Percentiles rank a stretch among this genome's conserved stretches.
Conservation (phyloP, 805 yeast genomes). For the Yarrowia keelungensis region DNA sequence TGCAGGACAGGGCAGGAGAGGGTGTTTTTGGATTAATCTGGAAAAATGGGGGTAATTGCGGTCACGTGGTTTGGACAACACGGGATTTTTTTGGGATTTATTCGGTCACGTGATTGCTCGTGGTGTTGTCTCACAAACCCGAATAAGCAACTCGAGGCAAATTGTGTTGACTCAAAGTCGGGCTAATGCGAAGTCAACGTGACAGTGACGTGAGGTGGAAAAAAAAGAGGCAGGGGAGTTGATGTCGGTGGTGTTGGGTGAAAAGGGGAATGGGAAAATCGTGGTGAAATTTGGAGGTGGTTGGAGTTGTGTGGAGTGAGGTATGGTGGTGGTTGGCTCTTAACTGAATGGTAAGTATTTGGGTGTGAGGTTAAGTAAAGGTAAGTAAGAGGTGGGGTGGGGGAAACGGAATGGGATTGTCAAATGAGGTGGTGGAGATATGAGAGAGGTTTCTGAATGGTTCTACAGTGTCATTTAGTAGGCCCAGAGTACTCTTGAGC, state of each 20-base stretch:
- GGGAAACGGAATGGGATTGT: too few species aligned
- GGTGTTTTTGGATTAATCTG: neutral
- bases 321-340: too few species aligned
- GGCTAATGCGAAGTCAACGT: too few species aligned
- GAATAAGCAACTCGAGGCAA: neutral
- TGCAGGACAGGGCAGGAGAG: neutral
- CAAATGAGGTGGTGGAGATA: neutral
- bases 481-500: too few species aligned
- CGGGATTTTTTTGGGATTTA: neutral
- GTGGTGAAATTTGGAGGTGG: too few species aligned
- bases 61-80: neutral
- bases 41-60: neutral
- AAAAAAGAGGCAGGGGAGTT: too few species aligned
- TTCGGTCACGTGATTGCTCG: neutral
- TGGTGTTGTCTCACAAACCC: neutral
- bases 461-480: too few species aligned
- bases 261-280: too few species aligned
- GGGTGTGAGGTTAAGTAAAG: neutral
- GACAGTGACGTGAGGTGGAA: too few species aligned
- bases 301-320: neutral
- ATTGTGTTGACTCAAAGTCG: neutral
- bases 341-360: too few species aligned
- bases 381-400: neutral
- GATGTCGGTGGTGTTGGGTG: too few species aligned
- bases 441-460: neutral